Evolutionary conservation across 2,329 filamentous ascomycete species (phyloP).

Genomic region (Pseudonectria foliicola): DNA sequence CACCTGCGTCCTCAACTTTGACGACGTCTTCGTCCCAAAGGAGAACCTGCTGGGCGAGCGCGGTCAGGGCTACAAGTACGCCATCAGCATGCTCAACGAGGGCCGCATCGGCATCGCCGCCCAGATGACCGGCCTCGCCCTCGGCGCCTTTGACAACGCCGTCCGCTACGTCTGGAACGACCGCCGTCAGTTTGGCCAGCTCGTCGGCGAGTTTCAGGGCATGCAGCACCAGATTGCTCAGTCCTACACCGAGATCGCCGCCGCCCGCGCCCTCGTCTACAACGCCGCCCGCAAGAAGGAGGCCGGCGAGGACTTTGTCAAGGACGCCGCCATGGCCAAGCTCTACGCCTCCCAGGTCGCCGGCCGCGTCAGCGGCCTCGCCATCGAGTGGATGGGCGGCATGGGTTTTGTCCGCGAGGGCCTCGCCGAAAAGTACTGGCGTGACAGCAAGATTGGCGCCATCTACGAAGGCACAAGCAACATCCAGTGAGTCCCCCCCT

Average conservation of each 20-base stretch:
- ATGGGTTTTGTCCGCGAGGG: constrained; percentile 98
- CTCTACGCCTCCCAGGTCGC: constrained; percentile 91
- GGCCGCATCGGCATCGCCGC: constrained; percentile 96
- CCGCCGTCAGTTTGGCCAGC: constrained; percentile 88
- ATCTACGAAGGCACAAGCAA: constrained; percentile 92
- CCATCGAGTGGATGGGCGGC: constrained; percentile 98
- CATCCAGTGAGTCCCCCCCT: constrained; percentile 48
- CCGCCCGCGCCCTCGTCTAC: constrained; percentile 86
- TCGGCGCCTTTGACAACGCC: constrained; percentile 93
- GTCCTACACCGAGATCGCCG: constrained; percentile 86
- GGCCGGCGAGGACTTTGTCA: constrained; percentile 88
- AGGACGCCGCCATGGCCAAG: constrained; percentile 97
- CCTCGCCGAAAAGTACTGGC: constrained; percentile 94
- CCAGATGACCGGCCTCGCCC: constrained; percentile 94
- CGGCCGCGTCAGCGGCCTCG: constrained; percentile 73
- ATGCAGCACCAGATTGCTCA: constrained; percentile 99
- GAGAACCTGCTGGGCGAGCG: constrained; percentile 82
- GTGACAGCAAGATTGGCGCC: constrained; percentile 96
- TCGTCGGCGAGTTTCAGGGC: constrained; percentile 94
- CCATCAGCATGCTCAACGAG: constrained; percentile 89
- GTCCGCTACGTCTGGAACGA: constrained; percentile 95
- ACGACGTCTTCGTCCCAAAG: constrained; percentile 86
- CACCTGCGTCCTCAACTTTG: constrained; percentile 95
- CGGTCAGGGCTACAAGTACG: constrained; percentile 96
- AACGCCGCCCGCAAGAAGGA: constrained; percentile 98